Percentiles rank a stretch among this genome's conserved stretches.
Conservation (phyloP, 2,329 filamentous ascomycete genomes). For the Iodosphaeria phyllophila region DNA sequence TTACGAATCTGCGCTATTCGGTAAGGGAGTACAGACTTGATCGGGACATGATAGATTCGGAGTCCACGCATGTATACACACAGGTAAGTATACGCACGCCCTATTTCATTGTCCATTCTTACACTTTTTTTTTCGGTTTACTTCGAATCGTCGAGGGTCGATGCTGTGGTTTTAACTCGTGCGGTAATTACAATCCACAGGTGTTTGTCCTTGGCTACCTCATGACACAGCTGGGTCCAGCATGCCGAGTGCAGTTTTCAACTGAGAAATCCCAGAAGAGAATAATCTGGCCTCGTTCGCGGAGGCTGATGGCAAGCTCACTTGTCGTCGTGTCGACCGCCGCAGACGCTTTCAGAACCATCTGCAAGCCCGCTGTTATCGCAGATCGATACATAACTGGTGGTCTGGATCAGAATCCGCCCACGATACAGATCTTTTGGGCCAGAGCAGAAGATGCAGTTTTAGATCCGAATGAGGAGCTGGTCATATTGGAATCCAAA, state of each 20-base stretch:
- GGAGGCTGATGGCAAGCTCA: conserved; percentile 30
- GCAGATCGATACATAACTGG: conserved; percentile 45
- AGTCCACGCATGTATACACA: conserved; percentile 46
- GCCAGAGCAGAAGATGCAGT: conserved; percentile 35
- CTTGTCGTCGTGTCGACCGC: conserved; percentile 32
- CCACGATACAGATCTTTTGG: conserved; percentile 62
- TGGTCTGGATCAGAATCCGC: conserved; percentile 45
- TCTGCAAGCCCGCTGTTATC: conserved; percentile 53
- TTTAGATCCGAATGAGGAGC: conserved; percentile 50
- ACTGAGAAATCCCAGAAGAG: conserved; percentile 42
- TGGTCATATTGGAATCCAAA: conserved; percentile 64
- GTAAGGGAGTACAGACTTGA: conserved; percentile 33
- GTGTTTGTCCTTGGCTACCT: conserved; percentile 48
- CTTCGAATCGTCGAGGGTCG: too few species aligned
- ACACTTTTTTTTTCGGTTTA: too few species aligned
- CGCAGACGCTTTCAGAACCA: conserved; percentile 40
- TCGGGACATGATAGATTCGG: conserved; percentile 37
- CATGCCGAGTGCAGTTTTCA: conserved; percentile 53
- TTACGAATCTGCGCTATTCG: conserved; percentile 49
- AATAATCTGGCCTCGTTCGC: conserved; percentile 43
- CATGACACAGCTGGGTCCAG: conserved; percentile 41
- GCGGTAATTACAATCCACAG: too few species aligned
- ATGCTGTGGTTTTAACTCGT: too few species aligned
- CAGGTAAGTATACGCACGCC: conserved; percentile 25
- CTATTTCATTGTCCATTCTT: background rate